A percentile compares a stretch with the other conserved stretches of the same genome.
phyloP scores from a whole-genome alignment of 2,329 filamentous ascomycete species.

The Fusarium tjaetaba region DNA sequence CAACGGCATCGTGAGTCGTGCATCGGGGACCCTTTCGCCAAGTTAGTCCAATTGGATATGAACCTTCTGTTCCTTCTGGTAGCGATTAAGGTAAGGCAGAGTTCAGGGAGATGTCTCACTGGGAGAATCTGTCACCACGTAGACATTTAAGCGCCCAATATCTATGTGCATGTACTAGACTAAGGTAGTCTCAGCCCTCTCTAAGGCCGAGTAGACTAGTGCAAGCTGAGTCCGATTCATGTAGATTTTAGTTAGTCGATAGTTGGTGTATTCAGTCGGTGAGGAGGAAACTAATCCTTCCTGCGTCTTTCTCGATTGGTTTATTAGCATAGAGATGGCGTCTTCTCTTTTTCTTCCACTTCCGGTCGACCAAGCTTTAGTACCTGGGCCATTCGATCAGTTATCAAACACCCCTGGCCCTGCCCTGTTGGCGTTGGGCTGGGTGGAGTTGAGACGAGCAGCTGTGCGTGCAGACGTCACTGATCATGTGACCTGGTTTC shows the following conservation, averaged over 20 bases:
- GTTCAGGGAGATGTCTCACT: neutral
- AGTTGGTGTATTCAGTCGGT: conserved; percentile 7
- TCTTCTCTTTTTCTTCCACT: neutral
- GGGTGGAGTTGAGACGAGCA: conserved; percentile 33
- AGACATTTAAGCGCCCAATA: conserved; percentile 18
- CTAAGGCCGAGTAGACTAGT: neutral
- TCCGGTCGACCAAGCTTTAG: neutral
- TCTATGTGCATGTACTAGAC: neutral
- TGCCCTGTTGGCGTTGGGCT: conserved; percentile 17
- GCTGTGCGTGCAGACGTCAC: conserved; percentile 34
- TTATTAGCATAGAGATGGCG: neutral
- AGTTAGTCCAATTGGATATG: neutral
- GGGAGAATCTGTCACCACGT: neutral
- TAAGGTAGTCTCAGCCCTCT: conserved; percentile 10
- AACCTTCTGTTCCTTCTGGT: neutral
- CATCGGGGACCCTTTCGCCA: neutral
- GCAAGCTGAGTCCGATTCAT: neutral
- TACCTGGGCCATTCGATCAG: neutral
- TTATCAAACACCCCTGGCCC: conserved; percentile 7
- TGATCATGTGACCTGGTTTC: conserved; percentile 37
- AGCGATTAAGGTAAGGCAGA: conserved; percentile 9
- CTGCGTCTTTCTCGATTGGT: neutral
- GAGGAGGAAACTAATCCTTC: neutral
- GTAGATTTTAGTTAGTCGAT: neutral
- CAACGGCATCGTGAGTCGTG: neutral